Conservation (phyloP, 805 yeast genomes). For the Naumovozyma baii region DNA sequence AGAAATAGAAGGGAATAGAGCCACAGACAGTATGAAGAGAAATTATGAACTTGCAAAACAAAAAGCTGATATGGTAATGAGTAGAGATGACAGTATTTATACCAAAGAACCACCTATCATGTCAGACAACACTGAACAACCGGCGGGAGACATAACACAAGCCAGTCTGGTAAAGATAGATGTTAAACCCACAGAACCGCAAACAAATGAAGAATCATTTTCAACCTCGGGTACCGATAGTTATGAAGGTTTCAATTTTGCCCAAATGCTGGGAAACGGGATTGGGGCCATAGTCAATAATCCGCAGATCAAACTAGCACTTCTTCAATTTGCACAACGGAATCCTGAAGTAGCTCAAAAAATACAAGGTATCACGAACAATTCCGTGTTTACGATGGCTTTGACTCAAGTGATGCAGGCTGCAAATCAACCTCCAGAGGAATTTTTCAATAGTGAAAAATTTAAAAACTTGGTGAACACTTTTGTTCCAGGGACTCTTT, state of each 20-base stretch:
- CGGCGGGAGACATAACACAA: not conserved
- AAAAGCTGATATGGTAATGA: conserved; percentile 43
- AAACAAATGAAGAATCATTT: not conserved
- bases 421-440: not conserved
- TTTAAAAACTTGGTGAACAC: not conserved
- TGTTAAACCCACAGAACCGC: not conserved
- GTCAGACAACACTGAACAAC: not conserved
- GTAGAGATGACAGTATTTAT: conserved; percentile 12
- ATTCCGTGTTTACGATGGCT: conserved; percentile 52
- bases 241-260: conserved; percentile 16
- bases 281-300: conserved; percentile 64
- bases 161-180: not conserved
- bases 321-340: conserved; percentile 70
- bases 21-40: conserved; percentile 78
- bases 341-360: conserved; percentile 65
- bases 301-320: conserved; percentile 80
- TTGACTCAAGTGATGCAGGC: not conserved
- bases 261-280: conserved; percentile 46
- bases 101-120: not conserved
- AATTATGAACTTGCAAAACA: conserved; percentile 87
- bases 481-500: not conserved
- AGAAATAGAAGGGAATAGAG: conserved; percentile 70
- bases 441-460: not conserved
- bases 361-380: conserved; percentile 56
- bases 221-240: not conserved